Evolutionary conservation across 768 basidiomycete genomes (phyloP).

Genomic region (Boletus subcaerulescens): DNA sequence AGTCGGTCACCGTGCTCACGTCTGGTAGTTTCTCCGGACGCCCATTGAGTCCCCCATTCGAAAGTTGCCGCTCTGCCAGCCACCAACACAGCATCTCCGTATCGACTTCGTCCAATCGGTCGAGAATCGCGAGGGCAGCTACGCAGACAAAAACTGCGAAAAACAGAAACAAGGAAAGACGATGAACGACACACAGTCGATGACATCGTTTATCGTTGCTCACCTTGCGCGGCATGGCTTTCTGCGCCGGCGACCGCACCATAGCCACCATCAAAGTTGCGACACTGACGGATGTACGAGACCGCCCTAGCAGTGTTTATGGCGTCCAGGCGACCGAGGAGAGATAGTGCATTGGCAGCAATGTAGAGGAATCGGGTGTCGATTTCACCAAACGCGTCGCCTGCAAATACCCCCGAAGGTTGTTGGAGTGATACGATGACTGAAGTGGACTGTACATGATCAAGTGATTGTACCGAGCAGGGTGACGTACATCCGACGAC

Average conservation of each 20-base stretch:
- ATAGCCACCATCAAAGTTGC: constrained; percentile 96
- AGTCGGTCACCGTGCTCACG: constrained; percentile 46
- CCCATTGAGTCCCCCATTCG: constrained; percentile 92
- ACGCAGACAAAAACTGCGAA: constrained; percentile 84
- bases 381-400: constrained; percentile 87
- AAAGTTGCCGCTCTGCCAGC: constrained; percentile 90
- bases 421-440: constrained; percentile 85
- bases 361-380: constrained; percentile 92
- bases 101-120: constrained; percentile 78
- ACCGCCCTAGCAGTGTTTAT: constrained; percentile 69
- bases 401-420: constrained; percentile 83
- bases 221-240: constrained; percentile 90
- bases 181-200: not conserved
- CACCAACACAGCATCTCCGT: constrained; percentile 84
- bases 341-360: constrained; percentile 77
- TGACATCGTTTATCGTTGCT: not conserved
- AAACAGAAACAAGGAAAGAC: not conserved
- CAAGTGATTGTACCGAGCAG: not conserved
- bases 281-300: constrained; percentile 70
- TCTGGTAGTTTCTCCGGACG: constrained; percentile 98
- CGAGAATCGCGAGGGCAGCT: constrained; percentile 83
- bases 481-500: constrained; percentile 65
- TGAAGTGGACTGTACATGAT: constrained; percentile 29
- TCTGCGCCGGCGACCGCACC: constrained; percentile 83
- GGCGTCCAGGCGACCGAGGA: constrained; percentile 70